Conservation (phyloP, 2,329 filamentous ascomycete species). For the Aspergillus pseudotamarii region DNA sequence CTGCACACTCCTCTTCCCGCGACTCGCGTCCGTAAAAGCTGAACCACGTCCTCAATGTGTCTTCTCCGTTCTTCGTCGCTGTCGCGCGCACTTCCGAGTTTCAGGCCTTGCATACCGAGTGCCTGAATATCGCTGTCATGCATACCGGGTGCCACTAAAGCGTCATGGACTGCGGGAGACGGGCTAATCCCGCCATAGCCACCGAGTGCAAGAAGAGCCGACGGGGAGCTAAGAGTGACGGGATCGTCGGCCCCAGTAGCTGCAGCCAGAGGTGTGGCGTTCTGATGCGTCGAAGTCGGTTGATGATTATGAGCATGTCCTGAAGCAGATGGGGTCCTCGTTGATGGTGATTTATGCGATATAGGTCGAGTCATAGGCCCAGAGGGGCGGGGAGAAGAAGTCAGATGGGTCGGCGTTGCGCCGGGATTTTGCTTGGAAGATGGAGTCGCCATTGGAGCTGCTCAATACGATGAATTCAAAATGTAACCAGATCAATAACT, state of each 20-base stretch:
- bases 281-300: conserved; percentile 42
- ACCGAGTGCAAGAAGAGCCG: conserved; percentile 48
- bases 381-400: conserved; percentile 47
- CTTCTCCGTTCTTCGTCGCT: conserved; percentile 46
- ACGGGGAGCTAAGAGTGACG: conserved; percentile 49
- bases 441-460: conserved; percentile 45
- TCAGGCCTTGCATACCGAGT: conserved; percentile 42
- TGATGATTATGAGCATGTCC: conserved; percentile 39
- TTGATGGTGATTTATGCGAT: conserved; percentile 50
- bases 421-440: conserved; percentile 46
- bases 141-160: conserved; percentile 38
- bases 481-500: neutral
- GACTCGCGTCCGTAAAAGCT: conserved; percentile 43
- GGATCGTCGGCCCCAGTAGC: conserved; percentile 43
- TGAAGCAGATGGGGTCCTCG: conserved; percentile 46
- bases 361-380: conserved; percentile 43
- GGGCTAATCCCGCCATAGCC: conserved; percentile 46
- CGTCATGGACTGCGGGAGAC: conserved; percentile 41
- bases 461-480: neutral
- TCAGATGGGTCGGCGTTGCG: conserved; percentile 47
- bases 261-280: conserved; percentile 46
- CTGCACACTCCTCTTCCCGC: conserved; percentile 48
- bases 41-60: conserved; percentile 45
- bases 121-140: conserved; percentile 43
- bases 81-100: conserved; percentile 40